Conservation (phyloP, 768 basidiomycete genomes). For the Cubamyces lactineus region DNA sequence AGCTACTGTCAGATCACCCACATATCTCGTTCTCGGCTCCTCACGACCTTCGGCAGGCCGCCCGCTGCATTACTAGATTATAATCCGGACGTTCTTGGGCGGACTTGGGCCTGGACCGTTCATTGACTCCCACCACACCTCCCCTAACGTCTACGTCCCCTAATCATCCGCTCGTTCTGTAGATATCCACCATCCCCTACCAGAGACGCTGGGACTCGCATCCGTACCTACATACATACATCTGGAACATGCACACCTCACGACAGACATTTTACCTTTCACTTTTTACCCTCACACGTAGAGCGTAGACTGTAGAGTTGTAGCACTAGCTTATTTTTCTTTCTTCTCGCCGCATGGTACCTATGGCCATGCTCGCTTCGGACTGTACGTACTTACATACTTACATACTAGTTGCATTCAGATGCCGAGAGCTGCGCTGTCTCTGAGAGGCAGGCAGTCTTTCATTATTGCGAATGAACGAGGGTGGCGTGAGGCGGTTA, state of each 20-base stretch:
- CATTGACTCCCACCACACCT: background rate
- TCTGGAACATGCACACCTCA: background rate
- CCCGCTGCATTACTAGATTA: slow-evolving; percentile 16
- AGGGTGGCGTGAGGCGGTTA: background rate
- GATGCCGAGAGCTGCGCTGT: background rate
- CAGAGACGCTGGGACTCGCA: background rate
- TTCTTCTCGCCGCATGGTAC: background rate
- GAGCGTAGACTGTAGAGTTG: slow-evolving; percentile 16
- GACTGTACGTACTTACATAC: slow-evolving; percentile 8
- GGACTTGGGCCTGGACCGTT: slow-evolving; percentile 8
- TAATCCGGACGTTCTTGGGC: background rate
- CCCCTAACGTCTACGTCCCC: background rate
- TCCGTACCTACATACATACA: background rate
- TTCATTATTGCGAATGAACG: too few species aligned
- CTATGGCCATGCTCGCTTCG: background rate
- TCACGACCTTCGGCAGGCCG: slow-evolving; percentile 12
- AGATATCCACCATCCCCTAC: background rate
- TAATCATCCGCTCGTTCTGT: slow-evolving; percentile 5
- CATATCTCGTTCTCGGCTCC: background rate
- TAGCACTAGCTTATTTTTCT: slow-evolving; percentile 9
- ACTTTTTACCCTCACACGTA: background rate
- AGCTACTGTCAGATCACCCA: background rate
- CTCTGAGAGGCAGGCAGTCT: background rate
- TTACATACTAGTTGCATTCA: background rate
- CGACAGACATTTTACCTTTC: too few species aligned